Evolutionary conservation across 1,284 basidiomycete genomes (phyloP).

Genomic region (Pseudozyma sp.): DNA sequence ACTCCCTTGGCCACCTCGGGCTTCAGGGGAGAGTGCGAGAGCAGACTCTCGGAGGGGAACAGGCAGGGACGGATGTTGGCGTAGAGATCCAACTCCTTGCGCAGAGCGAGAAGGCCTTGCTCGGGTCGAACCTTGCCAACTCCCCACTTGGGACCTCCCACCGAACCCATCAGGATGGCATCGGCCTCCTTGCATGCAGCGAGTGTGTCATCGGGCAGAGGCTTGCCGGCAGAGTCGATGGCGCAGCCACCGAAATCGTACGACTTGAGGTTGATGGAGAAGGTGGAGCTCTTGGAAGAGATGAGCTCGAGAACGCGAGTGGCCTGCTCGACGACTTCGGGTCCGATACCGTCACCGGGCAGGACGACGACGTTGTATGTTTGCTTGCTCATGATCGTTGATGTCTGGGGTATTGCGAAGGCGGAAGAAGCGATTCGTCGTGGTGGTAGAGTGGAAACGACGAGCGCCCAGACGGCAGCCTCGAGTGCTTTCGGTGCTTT

Average conservation of each 20-base stretch:
- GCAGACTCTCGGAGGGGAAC: conserved; percentile 89
- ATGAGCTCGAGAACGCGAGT: conserved; percentile 84
- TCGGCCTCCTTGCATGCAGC: conserved; percentile 70
- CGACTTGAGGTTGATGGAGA: conserved; percentile 77
- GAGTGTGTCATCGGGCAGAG: conserved; percentile 86
- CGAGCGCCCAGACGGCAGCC: not conserved
- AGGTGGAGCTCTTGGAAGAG: conserved; percentile 74
- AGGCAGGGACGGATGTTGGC: conserved; percentile 98
- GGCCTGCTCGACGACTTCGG: conserved; percentile 91
- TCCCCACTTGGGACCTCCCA: conserved; percentile 99
- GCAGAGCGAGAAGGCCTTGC: conserved; percentile 87
- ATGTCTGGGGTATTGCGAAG: too few species aligned
- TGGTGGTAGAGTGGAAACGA: too few species aligned
- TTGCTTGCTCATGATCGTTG: conserved; percentile 34
- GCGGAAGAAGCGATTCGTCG: too few species aligned
- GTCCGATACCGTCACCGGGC: conserved; percentile 97
- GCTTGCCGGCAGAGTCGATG: conserved; percentile 86
- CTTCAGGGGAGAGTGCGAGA: conserved; percentile 92
- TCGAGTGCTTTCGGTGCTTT: not conserved
- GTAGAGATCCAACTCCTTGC: conserved; percentile 92
- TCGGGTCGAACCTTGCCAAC: conserved; percentile 92
- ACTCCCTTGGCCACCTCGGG: conserved; percentile 85
- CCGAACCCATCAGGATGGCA: conserved; percentile 73
- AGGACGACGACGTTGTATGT: conserved; percentile 73
- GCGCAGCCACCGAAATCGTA: conserved; percentile 91